Base-by-base conservation (phyloP, 2,329 filamentous ascomycete species). In the Xylariaceae sp. region DNA sequence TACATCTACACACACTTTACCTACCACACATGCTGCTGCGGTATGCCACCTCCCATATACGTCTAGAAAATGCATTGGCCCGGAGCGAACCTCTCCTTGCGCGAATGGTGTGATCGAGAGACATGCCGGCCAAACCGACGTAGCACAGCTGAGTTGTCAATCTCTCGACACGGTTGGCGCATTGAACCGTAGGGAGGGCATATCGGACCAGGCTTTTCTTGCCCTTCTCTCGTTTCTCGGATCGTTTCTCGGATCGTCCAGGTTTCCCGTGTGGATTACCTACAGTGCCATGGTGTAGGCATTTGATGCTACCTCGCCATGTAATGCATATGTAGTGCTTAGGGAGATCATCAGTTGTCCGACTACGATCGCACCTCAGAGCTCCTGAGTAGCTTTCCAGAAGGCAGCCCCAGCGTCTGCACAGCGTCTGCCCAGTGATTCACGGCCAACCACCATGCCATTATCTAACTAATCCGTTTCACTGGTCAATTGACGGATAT, bases 321-420 rank as follows among this genome's bases (percentile, higher is more conserved):
- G 42, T 42, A 39, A 19, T 34, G 32, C 32, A 34, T 34, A 34
- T 34, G 19, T 44, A 39, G 49, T 47, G 46, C 32, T 36, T 39
- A 29, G 41, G 41, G 5, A 43, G 41, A 43, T 43, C 41, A 12
- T 29, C 41, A 43, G 41, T 21, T 13, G 32, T 34, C 32, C 32
- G 13, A 34, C 32, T 21, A 22, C 49, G 15, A 19, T 42, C n/a
- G 18, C 29, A 45, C 49, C 30, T 51, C 26, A 37, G 26, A 40
- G 42, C 49, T 45, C 30, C 32, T 34, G 32, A 34, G 21, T 30
- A 30, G 51, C 39, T 41, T 53, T 53, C 43, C 45, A 51, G 49
- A 51, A 51, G n/a, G 16, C 34, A 12, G 32, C 16, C 47, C 55
- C 55, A 57, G 50, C 42, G n/a, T n/a, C n/a, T n/a, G n/a, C n/a